Evolutionary conservation across 1,284 basidiomycete genomes (phyloP).

Genomic region (Bjerkandera adusta): DNA sequence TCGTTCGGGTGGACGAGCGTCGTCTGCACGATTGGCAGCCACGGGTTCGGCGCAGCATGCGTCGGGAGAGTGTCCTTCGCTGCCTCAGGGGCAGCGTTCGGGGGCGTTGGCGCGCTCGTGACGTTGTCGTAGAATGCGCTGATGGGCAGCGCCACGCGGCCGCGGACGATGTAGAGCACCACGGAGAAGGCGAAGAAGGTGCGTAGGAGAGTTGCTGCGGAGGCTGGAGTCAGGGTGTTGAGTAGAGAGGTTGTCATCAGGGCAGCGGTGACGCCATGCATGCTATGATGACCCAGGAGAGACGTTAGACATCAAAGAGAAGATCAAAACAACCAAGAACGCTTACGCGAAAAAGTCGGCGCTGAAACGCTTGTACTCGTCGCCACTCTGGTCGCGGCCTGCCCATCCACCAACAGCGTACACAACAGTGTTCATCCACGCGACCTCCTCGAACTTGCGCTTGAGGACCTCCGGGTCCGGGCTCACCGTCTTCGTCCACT

Average conservation of each 20-base stretch:
- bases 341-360: slow-evolving; percentile 40
- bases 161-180: slow-evolving; percentile 38
- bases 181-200: slow-evolving; percentile 37
- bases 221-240: slow-evolving; percentile 26
- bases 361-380: slow-evolving; percentile 31
- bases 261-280: slow-evolving; percentile 47
- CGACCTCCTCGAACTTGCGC: slow-evolving; percentile 43
- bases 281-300: slow-evolving; percentile 23
- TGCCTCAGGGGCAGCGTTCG: slow-evolving; percentile 18
- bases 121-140: slow-evolving; percentile 33
- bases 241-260: slow-evolving; percentile 40
- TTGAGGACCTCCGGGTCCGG: slow-evolving; percentile 31
- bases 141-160: slow-evolving; percentile 36
- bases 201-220: slow-evolving; percentile 34
- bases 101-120: slow-evolving; percentile 29
- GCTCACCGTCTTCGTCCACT: slow-evolving; percentile 46
- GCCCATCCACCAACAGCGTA: slow-evolving; percentile 43
- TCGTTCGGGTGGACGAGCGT: slow-evolving; percentile 55
- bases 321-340: background rate
- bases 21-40: slow-evolving; percentile 52
- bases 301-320: background rate
- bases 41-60: slow-evolving; percentile 42
- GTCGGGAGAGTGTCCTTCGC: slow-evolving; percentile 12
- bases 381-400: slow-evolving; percentile 17
- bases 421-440: slow-evolving; percentile 39